These are phyloP conservation scores for Aspergillus cejpii DNA, from an alignment of 2,329 filamentous ascomycete genomes.

Conservation along the genomic window DNA sequence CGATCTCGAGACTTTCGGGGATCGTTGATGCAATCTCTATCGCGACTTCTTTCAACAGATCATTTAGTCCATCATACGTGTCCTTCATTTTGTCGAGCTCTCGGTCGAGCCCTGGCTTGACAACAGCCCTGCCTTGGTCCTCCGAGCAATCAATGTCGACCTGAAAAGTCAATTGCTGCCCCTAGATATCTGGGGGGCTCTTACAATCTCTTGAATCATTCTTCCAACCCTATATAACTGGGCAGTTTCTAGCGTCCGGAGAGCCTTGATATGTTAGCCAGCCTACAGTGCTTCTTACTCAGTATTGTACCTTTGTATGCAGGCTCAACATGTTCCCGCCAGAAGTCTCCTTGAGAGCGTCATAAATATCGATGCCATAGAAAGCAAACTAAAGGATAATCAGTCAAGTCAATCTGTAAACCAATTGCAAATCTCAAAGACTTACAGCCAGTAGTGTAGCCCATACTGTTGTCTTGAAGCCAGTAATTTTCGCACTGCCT, in stretches of 20 bases:
- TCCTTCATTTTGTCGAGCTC: conserved; percentile 72
- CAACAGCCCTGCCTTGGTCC: conserved; percentile 62
- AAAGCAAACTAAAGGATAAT: conserved; percentile 56
- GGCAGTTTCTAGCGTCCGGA: conserved; percentile 53
- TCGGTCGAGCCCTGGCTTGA: conserved; percentile 63
- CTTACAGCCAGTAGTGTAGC: conserved; percentile 54
- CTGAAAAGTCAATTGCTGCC: conserved; percentile 21
- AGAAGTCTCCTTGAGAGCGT: conserved; percentile 53
- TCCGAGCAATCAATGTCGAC: conserved; percentile 76
- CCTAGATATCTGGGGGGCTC: not conserved
- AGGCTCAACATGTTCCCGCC: conserved; percentile 50
- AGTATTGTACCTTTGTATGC: conserved; percentile 45
- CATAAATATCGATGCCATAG: conserved; percentile 62
- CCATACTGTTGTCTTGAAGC: conserved; percentile 65
- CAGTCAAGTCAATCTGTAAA: not conserved
- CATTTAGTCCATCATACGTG: conserved; percentile 69
- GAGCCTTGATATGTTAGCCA: conserved; percentile 40
- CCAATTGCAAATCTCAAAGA: too few relatives aligned
- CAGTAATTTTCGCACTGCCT: conserved; percentile 45
- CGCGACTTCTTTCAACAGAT: conserved; percentile 63
- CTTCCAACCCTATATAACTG: conserved; percentile 61
- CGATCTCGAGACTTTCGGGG: conserved; percentile 50
- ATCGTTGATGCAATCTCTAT: conserved; percentile 57
- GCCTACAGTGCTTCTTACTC: not conserved
- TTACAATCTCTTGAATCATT: conserved; percentile 60